A percentile compares a stretch with the other conserved stretches of the same genome.
These are phyloP conservation scores for Aspergillus asperescens DNA, from an alignment of 495 filamentous ascomycete genomes.

Conservation along the genomic window DNA sequence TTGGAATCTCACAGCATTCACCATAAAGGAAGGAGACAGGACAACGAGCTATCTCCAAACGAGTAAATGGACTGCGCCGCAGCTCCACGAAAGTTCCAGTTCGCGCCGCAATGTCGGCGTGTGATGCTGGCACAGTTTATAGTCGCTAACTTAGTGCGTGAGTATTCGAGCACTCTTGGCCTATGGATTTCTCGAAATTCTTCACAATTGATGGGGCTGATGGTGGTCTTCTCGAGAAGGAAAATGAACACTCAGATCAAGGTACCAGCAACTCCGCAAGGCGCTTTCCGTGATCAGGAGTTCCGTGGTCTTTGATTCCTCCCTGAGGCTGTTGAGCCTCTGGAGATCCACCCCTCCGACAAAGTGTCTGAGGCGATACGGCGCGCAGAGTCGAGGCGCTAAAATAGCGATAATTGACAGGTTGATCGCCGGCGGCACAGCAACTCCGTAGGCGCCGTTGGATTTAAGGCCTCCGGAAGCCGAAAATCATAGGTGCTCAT, in stretches of 20 bases:
- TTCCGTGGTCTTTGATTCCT: conserved; percentile 9
- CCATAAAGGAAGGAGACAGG: background rate
- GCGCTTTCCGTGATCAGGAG: conserved; percentile 3
- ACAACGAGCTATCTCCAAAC: conserved; percentile 3
- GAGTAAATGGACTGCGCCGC: conserved; percentile 4
- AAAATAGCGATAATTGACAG: conserved; percentile 31
- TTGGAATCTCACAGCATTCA: background rate
- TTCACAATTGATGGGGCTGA: conserved; percentile 10
- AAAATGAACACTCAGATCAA: conserved; percentile 7
- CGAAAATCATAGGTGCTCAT: conserved; percentile 5
- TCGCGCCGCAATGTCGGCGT: conserved; percentile 17
- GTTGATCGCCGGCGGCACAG: conserved; percentile 12
- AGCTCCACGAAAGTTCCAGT: background rate
- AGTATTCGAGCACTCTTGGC: conserved; percentile 14
- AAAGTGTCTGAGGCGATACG: conserved; percentile 23
- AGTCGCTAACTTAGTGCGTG: conserved; percentile 19
- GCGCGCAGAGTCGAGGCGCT: conserved; percentile 29
- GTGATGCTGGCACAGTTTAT: conserved; percentile 19
- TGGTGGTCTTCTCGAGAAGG: conserved; percentile 1
- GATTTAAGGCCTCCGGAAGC: conserved; percentile 9
- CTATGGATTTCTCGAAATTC: conserved; percentile 19
- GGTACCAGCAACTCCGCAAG: conserved; percentile 10
- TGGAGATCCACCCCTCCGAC: conserved; percentile 17
- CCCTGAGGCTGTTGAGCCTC: conserved; percentile 19
- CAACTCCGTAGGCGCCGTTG: conserved; percentile 33